Evolutionary conservation across 2,329 filamentous ascomycete species (phyloP).

Genomic region (Scytalidium sp.): DNA sequence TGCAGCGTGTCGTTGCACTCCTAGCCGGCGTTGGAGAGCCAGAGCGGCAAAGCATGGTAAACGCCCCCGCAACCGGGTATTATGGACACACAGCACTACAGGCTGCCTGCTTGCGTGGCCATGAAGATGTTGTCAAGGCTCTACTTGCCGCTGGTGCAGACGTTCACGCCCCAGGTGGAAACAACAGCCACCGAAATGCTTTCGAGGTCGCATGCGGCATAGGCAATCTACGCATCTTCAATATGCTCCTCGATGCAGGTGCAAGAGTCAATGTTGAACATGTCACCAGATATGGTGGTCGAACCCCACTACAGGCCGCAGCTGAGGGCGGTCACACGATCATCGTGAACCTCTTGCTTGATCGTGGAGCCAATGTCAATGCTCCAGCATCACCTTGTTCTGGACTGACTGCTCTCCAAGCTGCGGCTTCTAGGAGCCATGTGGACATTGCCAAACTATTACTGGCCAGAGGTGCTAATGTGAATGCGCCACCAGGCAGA

Average conservation of each 20-base stretch:
- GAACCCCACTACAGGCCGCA: conserved; percentile 37
- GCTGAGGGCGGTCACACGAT: conserved; percentile 25
- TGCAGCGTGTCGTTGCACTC: conserved; percentile 3
- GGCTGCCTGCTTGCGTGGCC: conserved; percentile 7
- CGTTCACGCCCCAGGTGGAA: conserved; percentile 10
- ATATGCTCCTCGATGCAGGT: conserved; percentile 3
- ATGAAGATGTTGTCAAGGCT: conserved; percentile 3
- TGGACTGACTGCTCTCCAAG: background rate
- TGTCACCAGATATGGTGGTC: conserved; percentile 21
- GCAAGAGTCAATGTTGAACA: conserved; percentile 10
- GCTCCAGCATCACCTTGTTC: background rate
- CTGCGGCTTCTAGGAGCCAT: background rate
- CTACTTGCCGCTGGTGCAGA: conserved; percentile 12
- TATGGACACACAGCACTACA: conserved; percentile 13
- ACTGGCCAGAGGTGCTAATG: background rate
- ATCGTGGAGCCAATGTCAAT: conserved; percentile 34
- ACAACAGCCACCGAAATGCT: conserved; percentile 8
- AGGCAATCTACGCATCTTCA: conserved; percentile 2
- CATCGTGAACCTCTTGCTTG: conserved; percentile 28
- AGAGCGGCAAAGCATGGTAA: background rate
- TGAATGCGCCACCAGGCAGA: background rate
- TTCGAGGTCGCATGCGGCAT: conserved; percentile 5
- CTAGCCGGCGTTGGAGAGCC: conserved; percentile 5
- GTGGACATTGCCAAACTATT: conserved; percentile 1
- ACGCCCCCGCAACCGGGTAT: conserved; percentile 5